Conservation (phyloP, 495 filamentous ascomycete genomes). For the Penicillium cinerascens region DNA sequence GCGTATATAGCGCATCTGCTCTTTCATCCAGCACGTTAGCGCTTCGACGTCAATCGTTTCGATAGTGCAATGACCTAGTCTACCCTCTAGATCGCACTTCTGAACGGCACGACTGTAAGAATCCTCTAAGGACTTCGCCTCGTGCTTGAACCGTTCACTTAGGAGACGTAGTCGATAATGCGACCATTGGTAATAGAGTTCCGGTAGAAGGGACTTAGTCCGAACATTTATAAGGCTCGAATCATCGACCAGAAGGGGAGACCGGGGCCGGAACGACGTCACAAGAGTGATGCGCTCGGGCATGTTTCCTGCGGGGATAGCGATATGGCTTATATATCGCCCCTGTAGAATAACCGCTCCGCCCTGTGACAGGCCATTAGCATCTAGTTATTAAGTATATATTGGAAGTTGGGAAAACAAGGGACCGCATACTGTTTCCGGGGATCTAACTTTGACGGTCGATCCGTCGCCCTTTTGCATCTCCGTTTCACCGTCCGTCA, state of each 20-base stretch:
- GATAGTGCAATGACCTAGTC: background rate
- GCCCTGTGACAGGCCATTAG: slow-evolving; percentile 43
- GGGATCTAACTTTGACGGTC: slow-evolving; percentile 3
- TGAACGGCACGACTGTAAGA: background rate
- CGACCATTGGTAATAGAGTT: slow-evolving; percentile 64
- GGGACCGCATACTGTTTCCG: background rate
- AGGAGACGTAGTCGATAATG: slow-evolving; percentile 69
- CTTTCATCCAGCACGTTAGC: background rate
- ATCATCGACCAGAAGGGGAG: slow-evolving; percentile 56
- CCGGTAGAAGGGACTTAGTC: slow-evolving; percentile 57
- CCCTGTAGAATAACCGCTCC: slow-evolving; percentile 68
- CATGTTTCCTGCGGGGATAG: slow-evolving; percentile 57
- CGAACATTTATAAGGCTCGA: slow-evolving; percentile 61
- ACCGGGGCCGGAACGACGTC: slow-evolving; percentile 63
- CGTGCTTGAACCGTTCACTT: slow-evolving; percentile 42
- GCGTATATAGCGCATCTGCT: slow-evolving; percentile 1
- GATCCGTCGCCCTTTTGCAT: slow-evolving; percentile 1
- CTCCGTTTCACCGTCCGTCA: slow-evolving; percentile 1
- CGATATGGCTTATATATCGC: slow-evolving; percentile 68
- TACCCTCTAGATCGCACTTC: background rate
- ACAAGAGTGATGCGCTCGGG: slow-evolving; percentile 71
- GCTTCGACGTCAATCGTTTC: slow-evolving; percentile 1
- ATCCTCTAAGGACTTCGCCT: background rate
- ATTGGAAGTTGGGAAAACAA: background rate
- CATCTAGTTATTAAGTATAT: background rate